Conservation (phyloP, 495 filamentous ascomycete species). For the Neurospora pannonica region DNA sequence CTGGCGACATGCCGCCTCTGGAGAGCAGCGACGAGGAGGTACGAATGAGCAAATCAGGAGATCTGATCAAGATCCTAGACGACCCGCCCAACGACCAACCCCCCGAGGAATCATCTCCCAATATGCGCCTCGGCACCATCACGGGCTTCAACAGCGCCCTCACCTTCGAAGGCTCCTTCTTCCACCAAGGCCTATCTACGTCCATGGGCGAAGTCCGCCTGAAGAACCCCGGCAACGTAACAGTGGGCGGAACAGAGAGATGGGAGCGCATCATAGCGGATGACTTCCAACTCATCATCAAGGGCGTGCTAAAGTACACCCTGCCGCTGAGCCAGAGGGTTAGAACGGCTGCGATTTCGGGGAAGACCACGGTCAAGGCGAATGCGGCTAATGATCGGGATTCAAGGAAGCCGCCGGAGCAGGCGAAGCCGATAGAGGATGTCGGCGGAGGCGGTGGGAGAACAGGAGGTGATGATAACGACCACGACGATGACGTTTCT, state of each 20-base stretch:
- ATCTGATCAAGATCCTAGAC: conserved; percentile 13
- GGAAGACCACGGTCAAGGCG: conserved; percentile 39
- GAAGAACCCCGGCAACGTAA: conserved; percentile 76
- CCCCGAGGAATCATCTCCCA: conserved; percentile 52
- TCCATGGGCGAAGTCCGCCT: conserved; percentile 79
- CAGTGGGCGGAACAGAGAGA: conserved; percentile 72
- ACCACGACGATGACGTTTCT: neutral
- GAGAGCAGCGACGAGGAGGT: neutral
- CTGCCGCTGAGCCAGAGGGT: conserved; percentile 69
- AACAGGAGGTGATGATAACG: neutral
- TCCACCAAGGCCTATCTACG: conserved; percentile 52
- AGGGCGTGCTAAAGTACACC: conserved; percentile 81
- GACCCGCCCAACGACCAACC: conserved; percentile 55
- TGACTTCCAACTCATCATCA: conserved; percentile 84
- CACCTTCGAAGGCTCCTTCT: conserved; percentile 78
- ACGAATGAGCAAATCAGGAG: conserved; percentile 10
- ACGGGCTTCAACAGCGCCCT: conserved; percentile 78
- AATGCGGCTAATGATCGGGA: conserved; percentile 37
- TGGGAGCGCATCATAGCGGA: conserved; percentile 89
- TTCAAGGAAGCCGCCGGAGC: neutral
- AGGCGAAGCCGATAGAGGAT: neutral
- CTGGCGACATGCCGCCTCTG: conserved; percentile 25
- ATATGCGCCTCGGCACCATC: conserved; percentile 84
- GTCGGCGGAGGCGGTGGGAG: neutral
- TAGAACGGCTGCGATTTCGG: conserved; percentile 42